Evolutionary conservation across 139 green algal genomes (phyloP), one percentile per base, ranked within the genome.

Genomic region (Yamagishiella unicocca): DNA sequence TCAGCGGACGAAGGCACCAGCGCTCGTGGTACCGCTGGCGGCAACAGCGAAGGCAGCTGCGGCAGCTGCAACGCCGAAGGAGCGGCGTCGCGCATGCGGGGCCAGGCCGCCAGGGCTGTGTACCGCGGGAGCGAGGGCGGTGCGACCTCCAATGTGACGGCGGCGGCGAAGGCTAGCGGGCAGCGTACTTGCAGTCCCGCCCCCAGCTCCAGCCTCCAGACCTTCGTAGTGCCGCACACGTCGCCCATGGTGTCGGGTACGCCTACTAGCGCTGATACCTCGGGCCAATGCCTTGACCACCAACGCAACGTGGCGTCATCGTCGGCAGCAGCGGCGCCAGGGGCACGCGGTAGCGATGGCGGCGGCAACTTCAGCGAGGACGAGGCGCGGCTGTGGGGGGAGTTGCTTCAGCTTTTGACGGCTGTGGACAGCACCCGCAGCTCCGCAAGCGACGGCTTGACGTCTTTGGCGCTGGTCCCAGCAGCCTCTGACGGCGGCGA

Each of bases 361-460:
- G 46, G 14, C 50, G 12, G 50, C 76, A n/a, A 24, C 43, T 46
- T 42, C 14, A 58, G 25, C 29, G 78, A 72, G 37, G 78, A 75
- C n/a, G 61, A 84, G 54, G 38, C 55, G 55, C 55, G 78, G 38
- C 40, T 85, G 61, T 85, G 78, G 78, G n/a, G 2, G 4, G 78
- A 75, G 61, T 42, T 85, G 40, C 12, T 64, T n/a, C 78, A 64
- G 78, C 38, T 75, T 29, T 29, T 75, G 21, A 22, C 35, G 29
- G 35, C 77, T 0, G 24, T n/a, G 6, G 61, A 21, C 2, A 9
- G 7, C 55, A 54, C 35, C 29, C 35, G 53, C 76, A 64, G 33
- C 33, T 2, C 19, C 58, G 58, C 58, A 27, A 33, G 58, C 58
- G 58, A 17, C 22, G 58, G 14, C 50, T n/a, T n/a, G n/a, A 17